Evolutionary conservation across 495 filamentous ascomycete genomes (phyloP).

Genomic region (Aspergillus carlsbadensis): DNA sequence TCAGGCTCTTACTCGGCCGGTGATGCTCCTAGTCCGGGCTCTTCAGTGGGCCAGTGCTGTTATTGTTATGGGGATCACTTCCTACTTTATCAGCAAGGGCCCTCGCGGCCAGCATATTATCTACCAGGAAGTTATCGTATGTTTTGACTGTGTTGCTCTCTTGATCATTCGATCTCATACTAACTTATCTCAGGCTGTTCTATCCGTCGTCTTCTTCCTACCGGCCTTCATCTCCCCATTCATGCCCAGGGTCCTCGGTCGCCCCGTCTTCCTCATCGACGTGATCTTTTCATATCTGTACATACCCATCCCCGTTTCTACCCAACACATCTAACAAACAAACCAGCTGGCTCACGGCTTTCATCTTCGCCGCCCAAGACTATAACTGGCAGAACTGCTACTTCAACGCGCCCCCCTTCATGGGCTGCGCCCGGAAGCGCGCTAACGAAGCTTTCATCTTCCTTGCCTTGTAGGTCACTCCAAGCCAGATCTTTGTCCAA

Average conservation of each 20-base stretch:
- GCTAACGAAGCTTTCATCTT: slow-evolving; percentile 61
- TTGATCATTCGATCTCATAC: no score
- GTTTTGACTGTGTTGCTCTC: no score
- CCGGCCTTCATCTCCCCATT: slow-evolving; percentile 55
- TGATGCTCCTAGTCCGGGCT: slow-evolving; percentile 34
- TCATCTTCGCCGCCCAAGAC: slow-evolving; percentile 58
- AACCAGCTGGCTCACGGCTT: slow-evolving; percentile 56
- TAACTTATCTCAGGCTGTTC: slow-evolving; percentile 38
- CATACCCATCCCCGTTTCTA: slow-evolving; percentile 4
- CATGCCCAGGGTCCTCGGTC: slow-evolving; percentile 40
- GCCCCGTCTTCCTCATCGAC: slow-evolving; percentile 53
- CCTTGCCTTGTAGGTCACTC: slow-evolving; percentile 53
- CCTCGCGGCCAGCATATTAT: slow-evolving; percentile 45
- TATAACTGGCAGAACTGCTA: slow-evolving; percentile 44
- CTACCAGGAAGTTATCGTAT: slow-evolving; percentile 58
- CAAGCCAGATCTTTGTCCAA: neutral
- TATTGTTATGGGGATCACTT: slow-evolving; percentile 60
- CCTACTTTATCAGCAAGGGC: slow-evolving; percentile 51
- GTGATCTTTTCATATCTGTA: slow-evolving; percentile 63
- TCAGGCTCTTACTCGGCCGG: slow-evolving; percentile 31
- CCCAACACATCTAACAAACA: slow-evolving; percentile 17
- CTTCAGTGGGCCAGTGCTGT: slow-evolving; percentile 57
- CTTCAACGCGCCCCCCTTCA: slow-evolving; percentile 30
- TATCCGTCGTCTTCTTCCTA: slow-evolving; percentile 59
- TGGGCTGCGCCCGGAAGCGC: slow-evolving; percentile 36